Conservation (phyloP, 2,329 filamentous ascomycete species). For the Fusarium avenaceum region DNA sequence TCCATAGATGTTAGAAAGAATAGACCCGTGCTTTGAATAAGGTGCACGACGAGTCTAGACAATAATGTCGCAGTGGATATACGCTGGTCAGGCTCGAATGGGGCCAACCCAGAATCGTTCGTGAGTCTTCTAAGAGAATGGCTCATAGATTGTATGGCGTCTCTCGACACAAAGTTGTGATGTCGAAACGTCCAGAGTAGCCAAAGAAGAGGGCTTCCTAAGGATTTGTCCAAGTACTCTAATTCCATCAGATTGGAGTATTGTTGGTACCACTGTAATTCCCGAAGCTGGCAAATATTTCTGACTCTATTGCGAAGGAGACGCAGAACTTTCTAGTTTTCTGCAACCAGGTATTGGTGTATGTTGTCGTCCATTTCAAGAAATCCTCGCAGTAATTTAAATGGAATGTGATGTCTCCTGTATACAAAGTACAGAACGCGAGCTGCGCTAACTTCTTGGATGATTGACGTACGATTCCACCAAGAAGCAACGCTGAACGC, state of each 20-base stretch:
- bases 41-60: constrained; percentile 16
- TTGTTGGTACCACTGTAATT: constrained; percentile 20
- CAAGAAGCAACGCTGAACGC: constrained; percentile 36
- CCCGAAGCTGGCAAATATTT: constrained; percentile 27
- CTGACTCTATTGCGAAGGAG: constrained; percentile 29
- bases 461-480: constrained; percentile 46
- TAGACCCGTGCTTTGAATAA: constrained; percentile 39
- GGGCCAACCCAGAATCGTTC: neutral
- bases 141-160: constrained; percentile 35
- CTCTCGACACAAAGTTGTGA: constrained; percentile 37
- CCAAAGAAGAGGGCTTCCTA: constrained; percentile 39
- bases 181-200: constrained; percentile 37
- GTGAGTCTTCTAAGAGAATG: constrained; percentile 32
- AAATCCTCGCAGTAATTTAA: constrained; percentile 10
- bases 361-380: neutral
- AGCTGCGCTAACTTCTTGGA: constrained; percentile 39
- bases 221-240: constrained; percentile 31
- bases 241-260: constrained; percentile 14
- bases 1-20: constrained; percentile 42
- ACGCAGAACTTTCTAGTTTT: constrained; percentile 32
- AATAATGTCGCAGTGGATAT: constrained; percentile 25
- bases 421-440: constrained; percentile 21
- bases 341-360: neutral
- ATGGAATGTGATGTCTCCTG: constrained; percentile 30
- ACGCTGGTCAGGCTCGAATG: constrained; percentile 26